Evolutionary conservation across 176 grass and related monocot genomes (phyloP).

Genomic region (Cymbopogon citratus): DNA sequence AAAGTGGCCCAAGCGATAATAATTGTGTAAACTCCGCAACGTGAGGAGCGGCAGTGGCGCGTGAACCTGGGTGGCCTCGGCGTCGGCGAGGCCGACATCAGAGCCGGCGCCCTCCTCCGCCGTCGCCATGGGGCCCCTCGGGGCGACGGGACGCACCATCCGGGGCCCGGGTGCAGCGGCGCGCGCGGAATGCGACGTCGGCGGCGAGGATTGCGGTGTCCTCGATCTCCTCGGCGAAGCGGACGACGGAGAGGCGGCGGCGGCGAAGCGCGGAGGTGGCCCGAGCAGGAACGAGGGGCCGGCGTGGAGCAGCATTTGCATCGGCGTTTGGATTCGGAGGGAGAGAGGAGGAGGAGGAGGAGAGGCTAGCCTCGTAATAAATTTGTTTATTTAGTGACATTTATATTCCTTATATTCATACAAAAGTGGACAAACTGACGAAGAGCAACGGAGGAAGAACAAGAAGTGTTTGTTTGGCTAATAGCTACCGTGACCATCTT

Average conservation of each 20-base stretch:
- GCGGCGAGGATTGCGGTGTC: background rate
- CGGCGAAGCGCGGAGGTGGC: background rate
- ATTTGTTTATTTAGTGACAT: background rate
- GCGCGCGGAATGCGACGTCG: conserved; percentile 2
- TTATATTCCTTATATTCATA: no score
- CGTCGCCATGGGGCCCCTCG: conserved; percentile 13
- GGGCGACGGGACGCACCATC: background rate
- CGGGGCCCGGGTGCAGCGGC: background rate
- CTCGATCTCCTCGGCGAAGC: background rate
- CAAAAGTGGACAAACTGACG: background rate
- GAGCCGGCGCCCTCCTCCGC: background rate
- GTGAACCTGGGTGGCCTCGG: conserved; percentile 23
- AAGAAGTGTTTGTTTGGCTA: background rate
- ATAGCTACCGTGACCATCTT: background rate
- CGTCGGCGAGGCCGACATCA: background rate
- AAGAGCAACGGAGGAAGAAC: no score
- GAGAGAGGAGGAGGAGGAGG: background rate
- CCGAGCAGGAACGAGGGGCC: background rate
- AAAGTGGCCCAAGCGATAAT: background rate
- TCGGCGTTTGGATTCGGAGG: conserved; percentile 10
- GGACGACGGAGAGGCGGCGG: background rate
- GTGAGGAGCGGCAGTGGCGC: background rate
- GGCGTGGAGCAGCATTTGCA: conserved; percentile 27
- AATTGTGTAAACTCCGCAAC: background rate
- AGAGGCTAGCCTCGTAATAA: background rate